Conservation (phyloP, 345 rosid genomes). For the Aquilaria yunnanensis region DNA sequence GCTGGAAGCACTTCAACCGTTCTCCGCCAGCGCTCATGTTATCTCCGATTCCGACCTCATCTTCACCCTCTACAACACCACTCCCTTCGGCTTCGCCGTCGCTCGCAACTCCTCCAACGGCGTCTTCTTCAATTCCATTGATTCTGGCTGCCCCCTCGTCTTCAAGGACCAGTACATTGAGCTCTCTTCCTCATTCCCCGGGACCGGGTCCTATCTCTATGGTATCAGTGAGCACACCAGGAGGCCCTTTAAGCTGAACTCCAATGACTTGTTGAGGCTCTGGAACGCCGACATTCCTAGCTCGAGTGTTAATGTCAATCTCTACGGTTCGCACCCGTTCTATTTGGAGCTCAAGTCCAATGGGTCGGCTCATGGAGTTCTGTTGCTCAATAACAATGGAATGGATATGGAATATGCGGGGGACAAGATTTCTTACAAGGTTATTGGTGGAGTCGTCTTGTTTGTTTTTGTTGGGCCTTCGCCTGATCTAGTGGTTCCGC, state of each 20-base stretch:
- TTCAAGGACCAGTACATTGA: slow-evolving; percentile 78
- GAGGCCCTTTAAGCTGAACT: slow-evolving; percentile 34
- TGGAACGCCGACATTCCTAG: slow-evolving; percentile 55
- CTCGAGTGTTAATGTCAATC: slow-evolving; percentile 32
- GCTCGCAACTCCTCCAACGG: slow-evolving; percentile 55
- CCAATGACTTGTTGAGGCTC: slow-evolving; percentile 30
- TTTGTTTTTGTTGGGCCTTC: slow-evolving; percentile 49
- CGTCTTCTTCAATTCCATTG: slow-evolving; percentile 43
- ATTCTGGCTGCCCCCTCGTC: slow-evolving; percentile 32
- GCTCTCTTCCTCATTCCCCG: slow-evolving; percentile 51
- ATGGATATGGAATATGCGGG: slow-evolving; percentile 58
- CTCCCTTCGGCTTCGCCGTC: slow-evolving; percentile 62
- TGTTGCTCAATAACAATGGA: slow-evolving; percentile 63
- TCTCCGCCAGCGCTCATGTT: background rate
- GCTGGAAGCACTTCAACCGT: background rate
- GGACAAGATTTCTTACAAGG: slow-evolving; percentile 48
- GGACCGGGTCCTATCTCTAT: slow-evolving; percentile 38
- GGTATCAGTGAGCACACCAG: slow-evolving; percentile 82
- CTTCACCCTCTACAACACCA: slow-evolving; percentile 47
- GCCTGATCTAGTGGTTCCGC: slow-evolving; percentile 54
- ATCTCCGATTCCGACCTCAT: slow-evolving; percentile 40
- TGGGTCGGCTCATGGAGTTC: slow-evolving; percentile 55
- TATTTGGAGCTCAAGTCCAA: slow-evolving; percentile 53
- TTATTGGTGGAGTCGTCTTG: slow-evolving; percentile 57
- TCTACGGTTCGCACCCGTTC: slow-evolving; percentile 79